Conservation (phyloP, 2,329 filamentous ascomycete genomes). For the Cordyceps fumosorosea region DNA sequence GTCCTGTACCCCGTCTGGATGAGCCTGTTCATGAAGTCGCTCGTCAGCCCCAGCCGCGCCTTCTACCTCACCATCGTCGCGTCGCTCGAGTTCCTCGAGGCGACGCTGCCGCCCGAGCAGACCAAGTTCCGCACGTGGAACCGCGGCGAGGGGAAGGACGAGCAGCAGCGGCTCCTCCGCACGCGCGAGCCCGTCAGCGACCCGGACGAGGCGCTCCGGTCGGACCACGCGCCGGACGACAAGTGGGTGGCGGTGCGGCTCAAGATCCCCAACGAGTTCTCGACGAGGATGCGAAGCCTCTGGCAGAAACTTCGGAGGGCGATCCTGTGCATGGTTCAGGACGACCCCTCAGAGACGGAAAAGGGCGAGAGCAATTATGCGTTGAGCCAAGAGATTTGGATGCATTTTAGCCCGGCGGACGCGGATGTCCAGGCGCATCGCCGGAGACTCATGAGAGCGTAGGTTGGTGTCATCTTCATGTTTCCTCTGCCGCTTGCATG, state of each 20-base stretch:
- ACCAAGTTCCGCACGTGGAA: slow-evolving; percentile 45
- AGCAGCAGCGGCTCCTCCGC: slow-evolving; percentile 38
- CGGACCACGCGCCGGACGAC: slow-evolving; percentile 47
- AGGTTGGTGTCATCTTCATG: background rate
- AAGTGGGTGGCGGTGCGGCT: slow-evolving; percentile 53
- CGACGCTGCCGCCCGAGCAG: slow-evolving; percentile 41
- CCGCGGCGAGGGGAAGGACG: slow-evolving; percentile 21
- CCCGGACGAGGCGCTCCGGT: slow-evolving; percentile 38
- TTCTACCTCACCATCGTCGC: slow-evolving; percentile 58
- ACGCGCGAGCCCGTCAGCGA: slow-evolving; percentile 31
- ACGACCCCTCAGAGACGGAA: background rate
- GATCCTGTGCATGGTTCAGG: slow-evolving; percentile 13
- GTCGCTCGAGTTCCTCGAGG: slow-evolving; percentile 54
- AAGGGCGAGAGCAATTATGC: background rate
- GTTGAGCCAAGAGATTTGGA: slow-evolving; percentile 28
- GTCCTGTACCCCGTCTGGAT: slow-evolving; percentile 55
- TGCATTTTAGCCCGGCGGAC: slow-evolving; percentile 24
- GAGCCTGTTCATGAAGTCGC: slow-evolving; percentile 53
- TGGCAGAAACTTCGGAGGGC: slow-evolving; percentile 30
- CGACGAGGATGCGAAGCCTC: slow-evolving; percentile 39
- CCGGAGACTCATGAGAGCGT: slow-evolving; percentile 1
- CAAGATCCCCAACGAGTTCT: slow-evolving; percentile 52
- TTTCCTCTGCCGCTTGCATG: background rate
- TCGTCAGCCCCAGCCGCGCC: slow-evolving; percentile 55
- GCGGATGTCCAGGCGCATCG: slow-evolving; percentile 19